Percentiles rank a stretch among this genome's conserved stretches.
phyloP scores from a whole-genome alignment of 208 protist species.

The Trypanosoma avium region DNA sequence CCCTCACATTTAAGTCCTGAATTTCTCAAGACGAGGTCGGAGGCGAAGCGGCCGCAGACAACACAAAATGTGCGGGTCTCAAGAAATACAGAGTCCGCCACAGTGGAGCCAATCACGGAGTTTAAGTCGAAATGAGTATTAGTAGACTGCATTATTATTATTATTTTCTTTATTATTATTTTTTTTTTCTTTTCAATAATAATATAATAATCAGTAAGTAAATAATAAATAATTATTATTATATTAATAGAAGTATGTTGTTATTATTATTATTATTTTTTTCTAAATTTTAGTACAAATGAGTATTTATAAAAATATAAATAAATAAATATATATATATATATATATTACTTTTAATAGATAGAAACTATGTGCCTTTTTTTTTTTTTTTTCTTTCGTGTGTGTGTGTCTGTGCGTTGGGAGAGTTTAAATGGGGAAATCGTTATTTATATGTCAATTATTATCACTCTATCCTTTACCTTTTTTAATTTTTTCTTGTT shows the following conservation, averaged over 20 bases:
- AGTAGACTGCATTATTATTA: background rate
- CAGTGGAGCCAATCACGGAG: background rate
- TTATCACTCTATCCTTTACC: background rate
- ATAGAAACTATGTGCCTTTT: background rate
- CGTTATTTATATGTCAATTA: background rate
- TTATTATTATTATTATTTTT: no score
- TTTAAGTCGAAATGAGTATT: slow-evolving; percentile 5
- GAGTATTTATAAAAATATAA: no score
- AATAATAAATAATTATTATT: no score
- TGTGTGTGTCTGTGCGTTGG: background rate
- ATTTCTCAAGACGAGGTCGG: slow-evolving; percentile 41
- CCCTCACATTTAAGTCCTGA: slow-evolving; percentile 55
- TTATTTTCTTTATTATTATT: background rate
- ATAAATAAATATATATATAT: no score
- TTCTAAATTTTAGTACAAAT: no score
- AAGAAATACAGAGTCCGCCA: background rate
- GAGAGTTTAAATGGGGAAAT: background rate
- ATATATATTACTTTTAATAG: background rate
- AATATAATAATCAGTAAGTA: no score
- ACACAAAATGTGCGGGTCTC: slow-evolving; percentile 46
- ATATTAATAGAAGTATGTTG: no score
- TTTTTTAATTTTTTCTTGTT: background rate
- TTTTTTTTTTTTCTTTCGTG: background rate
- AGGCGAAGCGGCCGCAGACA: slow-evolving; percentile 46
- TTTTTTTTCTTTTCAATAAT: no score